These are phyloP conservation scores for Biscogniauxia sp. DNA, from an alignment of 2,329 filamentous ascomycete genomes.

Conservation along the genomic window DNA sequence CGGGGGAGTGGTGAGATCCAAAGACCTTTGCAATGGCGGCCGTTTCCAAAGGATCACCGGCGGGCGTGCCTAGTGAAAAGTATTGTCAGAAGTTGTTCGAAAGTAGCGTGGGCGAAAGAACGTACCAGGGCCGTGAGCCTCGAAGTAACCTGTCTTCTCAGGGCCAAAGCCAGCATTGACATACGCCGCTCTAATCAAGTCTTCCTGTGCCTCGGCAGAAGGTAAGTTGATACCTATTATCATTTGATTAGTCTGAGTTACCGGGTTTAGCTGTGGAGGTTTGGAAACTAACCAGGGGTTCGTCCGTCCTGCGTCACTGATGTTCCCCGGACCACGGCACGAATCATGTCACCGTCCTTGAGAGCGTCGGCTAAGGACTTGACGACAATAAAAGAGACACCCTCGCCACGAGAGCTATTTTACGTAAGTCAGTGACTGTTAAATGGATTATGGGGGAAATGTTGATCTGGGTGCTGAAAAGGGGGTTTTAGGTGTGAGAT, in stretches of 20 bases:
- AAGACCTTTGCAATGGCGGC: slow-evolving; percentile 35
- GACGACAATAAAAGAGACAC: slow-evolving; percentile 43
- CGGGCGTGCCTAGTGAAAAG: slow-evolving; percentile 33
- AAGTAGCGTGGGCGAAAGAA: not conserved
- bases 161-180: slow-evolving; percentile 27
- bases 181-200: slow-evolving; percentile 36
- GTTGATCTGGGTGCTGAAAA: not conserved
- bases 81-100: slow-evolving; percentile 11
- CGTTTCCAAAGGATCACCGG: slow-evolving; percentile 42
- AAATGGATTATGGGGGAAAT: not conserved
- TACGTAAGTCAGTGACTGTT: slow-evolving; percentile 38
- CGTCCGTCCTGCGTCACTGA: slow-evolving; percentile 44
- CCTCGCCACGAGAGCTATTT: slow-evolving; percentile 45
- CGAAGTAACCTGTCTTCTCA: slow-evolving; percentile 34
- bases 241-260: not conserved
- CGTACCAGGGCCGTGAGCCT: slow-evolving; percentile 36
- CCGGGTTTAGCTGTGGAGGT: not conserved
- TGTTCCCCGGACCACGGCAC: slow-evolving; percentile 38
- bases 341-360: slow-evolving; percentile 42
- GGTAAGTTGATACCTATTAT: slow-evolving; percentile 35
- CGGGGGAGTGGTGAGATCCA: slow-evolving; percentile 16
- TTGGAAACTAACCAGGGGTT: slow-evolving; percentile 29
- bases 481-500: not conserved
- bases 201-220: slow-evolving; percentile 34
- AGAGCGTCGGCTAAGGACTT: slow-evolving; percentile 48